phyloP scores from a whole-genome alignment of 768 basidiomycete genomes.

The Botryobasidium botryosum region DNA sequence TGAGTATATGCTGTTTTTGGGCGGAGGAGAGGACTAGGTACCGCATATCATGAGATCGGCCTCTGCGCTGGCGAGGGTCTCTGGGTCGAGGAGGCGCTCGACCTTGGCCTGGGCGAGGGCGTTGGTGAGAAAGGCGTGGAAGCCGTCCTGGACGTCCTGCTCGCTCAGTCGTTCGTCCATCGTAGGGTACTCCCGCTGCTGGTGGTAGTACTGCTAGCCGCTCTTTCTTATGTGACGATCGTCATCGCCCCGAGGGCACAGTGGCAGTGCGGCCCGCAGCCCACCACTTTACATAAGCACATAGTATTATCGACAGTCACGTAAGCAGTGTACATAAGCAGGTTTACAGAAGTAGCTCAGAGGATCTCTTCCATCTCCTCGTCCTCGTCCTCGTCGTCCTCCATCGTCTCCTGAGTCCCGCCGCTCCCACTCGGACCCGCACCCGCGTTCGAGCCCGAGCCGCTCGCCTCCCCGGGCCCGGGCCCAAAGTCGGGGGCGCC shows the following conservation, averaged over 20 bases:
- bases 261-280: no score
- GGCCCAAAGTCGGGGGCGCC: not conserved
- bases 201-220: no score
- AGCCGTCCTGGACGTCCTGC: slow-evolving; percentile 53
- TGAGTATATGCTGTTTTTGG: slow-evolving; percentile 1
- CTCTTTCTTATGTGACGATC: no score
- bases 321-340: no score
- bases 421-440: slow-evolving; percentile 5
- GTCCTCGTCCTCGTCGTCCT: slow-evolving; percentile 8
- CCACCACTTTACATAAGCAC: no score
- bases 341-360: not conserved
- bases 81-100: slow-evolving; percentile 54
- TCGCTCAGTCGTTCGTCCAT: no score
- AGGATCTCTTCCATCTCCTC: slow-evolving; percentile 9
- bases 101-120: slow-evolving; percentile 58
- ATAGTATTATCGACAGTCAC: no score
- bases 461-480: no score
- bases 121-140: slow-evolving; percentile 68
- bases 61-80: slow-evolving; percentile 60
- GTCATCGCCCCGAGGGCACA: no score
- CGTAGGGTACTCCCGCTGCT: no score
- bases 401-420: slow-evolving; percentile 1
- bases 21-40: slow-evolving; percentile 16
- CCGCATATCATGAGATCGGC: slow-evolving; percentile 78
- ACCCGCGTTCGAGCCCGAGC: not conserved